Evolutionary conservation across 768 basidiomycete species (phyloP).

Genomic region (Austroboletus eburneus): DNA sequence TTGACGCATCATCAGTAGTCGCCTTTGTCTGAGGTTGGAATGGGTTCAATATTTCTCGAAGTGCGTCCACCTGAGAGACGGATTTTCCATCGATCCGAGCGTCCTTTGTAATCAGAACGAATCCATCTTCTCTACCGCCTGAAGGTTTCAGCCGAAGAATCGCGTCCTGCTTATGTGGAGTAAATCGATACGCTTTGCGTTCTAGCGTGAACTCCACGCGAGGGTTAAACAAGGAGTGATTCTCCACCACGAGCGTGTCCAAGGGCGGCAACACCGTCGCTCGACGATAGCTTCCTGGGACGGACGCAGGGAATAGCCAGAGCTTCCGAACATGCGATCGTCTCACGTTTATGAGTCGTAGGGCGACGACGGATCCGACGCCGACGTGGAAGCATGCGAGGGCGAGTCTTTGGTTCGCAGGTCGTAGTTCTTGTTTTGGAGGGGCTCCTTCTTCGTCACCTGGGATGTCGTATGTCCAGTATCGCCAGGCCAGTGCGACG

Average conservation of each 20-base stretch:
- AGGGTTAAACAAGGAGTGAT: constrained; percentile 16
- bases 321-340: constrained; percentile 29
- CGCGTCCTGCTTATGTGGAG: constrained; percentile 15
- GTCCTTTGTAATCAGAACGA: constrained; percentile 21
- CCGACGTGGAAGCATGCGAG: constrained; percentile 26
- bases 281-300: constrained; percentile 21
- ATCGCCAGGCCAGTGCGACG: constrained; percentile 24
- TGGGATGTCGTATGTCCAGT: constrained; percentile 23
- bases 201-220: constrained; percentile 24
- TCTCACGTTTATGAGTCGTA: constrained; percentile 23
- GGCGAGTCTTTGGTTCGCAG: constrained; percentile 27
- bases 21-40: constrained; percentile 7
- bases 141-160: constrained; percentile 16
- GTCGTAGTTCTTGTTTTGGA: constrained; percentile 24
- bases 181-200: constrained; percentile 21
- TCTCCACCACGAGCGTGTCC: constrained; percentile 26
- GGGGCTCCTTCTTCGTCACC: constrained; percentile 11
- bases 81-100: constrained; percentile 23
- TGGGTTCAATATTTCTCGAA: constrained; percentile 20
- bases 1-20: neutral
- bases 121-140: constrained; percentile 16
- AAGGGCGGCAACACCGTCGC: constrained; percentile 14
- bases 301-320: constrained; percentile 27
- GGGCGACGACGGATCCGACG: constrained; percentile 27
- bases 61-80: constrained; percentile 17